phyloP scores from a whole-genome alignment of 495 filamentous ascomycete genomes.

The Tirmania nivea region DNA sequence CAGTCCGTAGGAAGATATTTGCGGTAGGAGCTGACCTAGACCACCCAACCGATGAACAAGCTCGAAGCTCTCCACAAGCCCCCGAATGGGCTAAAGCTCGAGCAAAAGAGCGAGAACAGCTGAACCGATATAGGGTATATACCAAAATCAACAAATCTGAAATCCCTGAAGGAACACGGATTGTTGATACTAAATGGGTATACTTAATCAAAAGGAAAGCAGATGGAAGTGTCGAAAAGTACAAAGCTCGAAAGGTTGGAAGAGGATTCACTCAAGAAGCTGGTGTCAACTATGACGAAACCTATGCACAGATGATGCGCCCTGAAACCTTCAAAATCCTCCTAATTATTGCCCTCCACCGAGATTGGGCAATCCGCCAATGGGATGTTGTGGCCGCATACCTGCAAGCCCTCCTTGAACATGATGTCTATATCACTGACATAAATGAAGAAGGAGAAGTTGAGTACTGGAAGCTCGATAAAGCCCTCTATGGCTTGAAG shows the following conservation, averaged over 20 bases:
- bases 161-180: neutral
- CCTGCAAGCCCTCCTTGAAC: neutral
- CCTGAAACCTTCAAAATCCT: neutral
- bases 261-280: too few species aligned
- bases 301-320: neutral
- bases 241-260: too few species aligned
- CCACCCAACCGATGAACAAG: too few species aligned
- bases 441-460: neutral
- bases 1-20: neutral
- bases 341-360: neutral
- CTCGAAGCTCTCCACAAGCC: neutral
- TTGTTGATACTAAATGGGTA: neutral
- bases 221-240: neutral
- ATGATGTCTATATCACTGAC: neutral
- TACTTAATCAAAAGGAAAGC: neutral
- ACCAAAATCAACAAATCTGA: neutral
- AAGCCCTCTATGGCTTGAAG: neutral
- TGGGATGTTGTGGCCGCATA: neutral
- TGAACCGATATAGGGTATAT: neutral
- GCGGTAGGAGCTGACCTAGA: neutral
- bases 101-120: neutral
- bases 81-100: neutral
- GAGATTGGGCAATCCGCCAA: neutral
- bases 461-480: neutral
- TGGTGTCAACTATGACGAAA: neutral